Evolutionary conservation across 148 eudicot species (phyloP).

Genomic region (Heliosperma pusillum): DNA sequence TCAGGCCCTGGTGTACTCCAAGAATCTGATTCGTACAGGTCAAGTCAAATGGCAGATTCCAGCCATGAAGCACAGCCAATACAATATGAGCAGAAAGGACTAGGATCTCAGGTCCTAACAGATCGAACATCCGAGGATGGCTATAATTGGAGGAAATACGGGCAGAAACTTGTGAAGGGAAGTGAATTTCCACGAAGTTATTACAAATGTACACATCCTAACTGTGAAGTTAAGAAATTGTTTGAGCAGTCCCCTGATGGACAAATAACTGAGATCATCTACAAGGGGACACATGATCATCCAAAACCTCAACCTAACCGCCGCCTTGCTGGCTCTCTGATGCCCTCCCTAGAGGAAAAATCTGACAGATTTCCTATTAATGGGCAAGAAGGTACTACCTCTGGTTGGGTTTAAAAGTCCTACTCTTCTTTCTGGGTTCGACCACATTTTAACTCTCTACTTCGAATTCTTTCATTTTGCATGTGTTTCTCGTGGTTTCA

Average conservation of each 20-base stretch:
- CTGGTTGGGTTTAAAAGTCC: background rate
- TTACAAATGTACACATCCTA: constrained; percentile 93
- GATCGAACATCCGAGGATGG: constrained; percentile 95
- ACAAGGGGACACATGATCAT: constrained; percentile 95
- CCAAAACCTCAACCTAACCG: constrained; percentile 94
- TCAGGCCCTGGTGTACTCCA: constrained; percentile 31
- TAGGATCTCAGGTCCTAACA: constrained; percentile 42
- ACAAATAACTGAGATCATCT: constrained; percentile 81
- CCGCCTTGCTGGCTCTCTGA: constrained; percentile 68
- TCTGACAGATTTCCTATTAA: constrained; percentile 44
- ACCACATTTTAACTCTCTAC: background rate
- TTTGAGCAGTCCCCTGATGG: constrained; percentile 90
- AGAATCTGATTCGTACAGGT: constrained; percentile 44
- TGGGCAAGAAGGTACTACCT: constrained; percentile 60
- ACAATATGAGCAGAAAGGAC: constrained; percentile 47
- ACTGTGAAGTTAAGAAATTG: constrained; percentile 94
- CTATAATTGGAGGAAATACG: constrained; percentile 97
- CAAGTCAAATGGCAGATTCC: constrained; percentile 35
- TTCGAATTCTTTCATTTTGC: background rate
- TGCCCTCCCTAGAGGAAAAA: constrained; percentile 74
- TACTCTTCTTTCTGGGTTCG: background rate
- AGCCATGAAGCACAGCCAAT: constrained; percentile 39
- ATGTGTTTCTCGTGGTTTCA: background rate
- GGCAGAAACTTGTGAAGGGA: constrained; percentile 98
- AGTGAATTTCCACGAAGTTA: constrained; percentile 97